phyloP scores from a whole-genome alignment of 805 yeast genomes.

The Ogataea corticis region DNA sequence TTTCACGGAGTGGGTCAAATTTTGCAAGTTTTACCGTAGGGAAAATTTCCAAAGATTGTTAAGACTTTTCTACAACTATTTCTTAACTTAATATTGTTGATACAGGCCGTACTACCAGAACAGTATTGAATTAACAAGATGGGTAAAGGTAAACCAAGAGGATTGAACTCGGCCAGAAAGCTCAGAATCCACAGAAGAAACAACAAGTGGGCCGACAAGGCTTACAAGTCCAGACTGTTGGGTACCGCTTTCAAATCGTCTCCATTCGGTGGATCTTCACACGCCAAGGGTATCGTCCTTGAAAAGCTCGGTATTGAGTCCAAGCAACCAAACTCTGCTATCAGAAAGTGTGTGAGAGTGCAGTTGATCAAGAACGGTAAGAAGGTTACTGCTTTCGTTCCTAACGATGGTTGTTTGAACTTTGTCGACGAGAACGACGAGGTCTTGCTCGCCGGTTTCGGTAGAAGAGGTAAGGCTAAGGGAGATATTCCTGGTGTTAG shows the following conservation, averaged over 20 bases:
- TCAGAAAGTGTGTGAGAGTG: constrained; percentile 99
- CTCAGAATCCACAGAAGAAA: constrained; percentile 99
- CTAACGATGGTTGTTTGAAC: constrained; percentile 99
- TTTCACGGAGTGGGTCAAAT: constrained; percentile 4
- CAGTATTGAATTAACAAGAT: constrained; percentile 47
- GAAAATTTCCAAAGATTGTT: constrained; percentile 6
- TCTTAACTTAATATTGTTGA: constrained; percentile 4
- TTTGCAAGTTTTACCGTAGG: constrained; percentile 6
- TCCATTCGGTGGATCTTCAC: constrained; percentile 99
- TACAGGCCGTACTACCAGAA: constrained; percentile 5
- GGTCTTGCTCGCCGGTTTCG: constrained; percentile 99
- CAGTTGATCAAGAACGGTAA: constrained; percentile 99
- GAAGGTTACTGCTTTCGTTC: constrained; percentile 99
- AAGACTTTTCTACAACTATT: constrained; percentile 4
- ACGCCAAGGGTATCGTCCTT: constrained; percentile 99
- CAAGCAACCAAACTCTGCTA: constrained; percentile 99
- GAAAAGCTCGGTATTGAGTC: constrained; percentile 99
- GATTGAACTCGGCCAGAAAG: constrained; percentile 99
- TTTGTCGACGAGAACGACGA: constrained; percentile 99
- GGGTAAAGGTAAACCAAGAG: constrained; percentile 99
- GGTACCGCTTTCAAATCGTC: constrained; percentile 99
- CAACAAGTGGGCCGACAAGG: constrained; percentile 99
- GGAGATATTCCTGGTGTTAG: constrained; percentile 99
- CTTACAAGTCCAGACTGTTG: constrained; percentile 97
- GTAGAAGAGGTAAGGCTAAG: constrained; percentile 99